Evolutionary conservation across 768 basidiomycete genomes (phyloP).

Genomic region (Hypsizygus marmoreus): DNA sequence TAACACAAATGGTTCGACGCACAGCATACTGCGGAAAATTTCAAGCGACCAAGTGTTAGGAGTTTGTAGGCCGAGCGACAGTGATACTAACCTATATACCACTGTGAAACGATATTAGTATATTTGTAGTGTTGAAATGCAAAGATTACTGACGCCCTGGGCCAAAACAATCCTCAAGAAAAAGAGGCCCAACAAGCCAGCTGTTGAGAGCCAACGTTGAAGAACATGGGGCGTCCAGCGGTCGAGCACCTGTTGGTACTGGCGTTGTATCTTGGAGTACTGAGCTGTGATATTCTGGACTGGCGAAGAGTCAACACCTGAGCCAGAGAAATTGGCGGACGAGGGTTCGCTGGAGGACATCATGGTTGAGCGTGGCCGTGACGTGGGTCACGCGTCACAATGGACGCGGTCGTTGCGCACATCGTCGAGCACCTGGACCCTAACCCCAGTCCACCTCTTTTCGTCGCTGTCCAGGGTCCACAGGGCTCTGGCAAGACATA

Average conservation of each 20-base stretch:
- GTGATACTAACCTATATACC: conserved; percentile 82
- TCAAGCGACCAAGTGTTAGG: conserved; percentile 2
- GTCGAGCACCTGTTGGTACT: conserved; percentile 90
- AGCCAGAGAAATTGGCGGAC: conserved; percentile 28
- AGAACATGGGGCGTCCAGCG: conserved; percentile 86
- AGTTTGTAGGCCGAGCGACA: not conserved
- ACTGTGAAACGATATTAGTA: conserved; percentile 47
- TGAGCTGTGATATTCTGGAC: conserved; percentile 49
- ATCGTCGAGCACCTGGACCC: conserved; percentile 29
- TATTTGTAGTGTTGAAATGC: not conserved
- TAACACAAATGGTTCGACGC: conserved; percentile 31
- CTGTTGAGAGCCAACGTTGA: conserved; percentile 86
- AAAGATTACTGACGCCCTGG: conserved; percentile 73
- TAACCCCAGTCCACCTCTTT: conserved; percentile 54
- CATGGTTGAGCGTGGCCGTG: conserved; percentile 36
- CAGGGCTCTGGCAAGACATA: conserved; percentile 95
- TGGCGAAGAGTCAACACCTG: conserved; percentile 47
- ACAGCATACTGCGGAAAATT: conserved; percentile 61
- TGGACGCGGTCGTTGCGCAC: conserved; percentile 20
- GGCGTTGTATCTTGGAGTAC: conserved; percentile 60
- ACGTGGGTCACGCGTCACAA: conserved; percentile 18
- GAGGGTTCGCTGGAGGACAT: conserved; percentile 45
- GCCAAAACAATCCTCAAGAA: conserved; percentile 82
- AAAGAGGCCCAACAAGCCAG: conserved; percentile 72
- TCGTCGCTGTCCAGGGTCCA: conserved; percentile 89